Conservation (phyloP, 257 asterid species). For the Solanum pinnatisectum region DNA sequence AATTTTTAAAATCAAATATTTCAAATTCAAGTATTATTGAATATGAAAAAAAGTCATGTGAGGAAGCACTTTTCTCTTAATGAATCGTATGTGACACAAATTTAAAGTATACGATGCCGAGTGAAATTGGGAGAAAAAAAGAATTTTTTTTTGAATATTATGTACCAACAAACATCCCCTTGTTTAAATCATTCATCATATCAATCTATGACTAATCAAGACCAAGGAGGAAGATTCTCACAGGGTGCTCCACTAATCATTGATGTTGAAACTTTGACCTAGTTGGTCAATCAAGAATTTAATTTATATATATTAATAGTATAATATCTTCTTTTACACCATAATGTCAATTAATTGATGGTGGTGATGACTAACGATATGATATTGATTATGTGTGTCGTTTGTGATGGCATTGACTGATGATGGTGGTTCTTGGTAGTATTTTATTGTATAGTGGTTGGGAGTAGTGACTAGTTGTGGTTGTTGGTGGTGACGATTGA, state of each 20-base stretch:
- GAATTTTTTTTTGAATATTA: background rate
- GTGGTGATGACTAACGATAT: background rate
- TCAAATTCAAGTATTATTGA: background rate
- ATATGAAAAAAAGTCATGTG: background rate
- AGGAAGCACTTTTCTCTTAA: background rate
- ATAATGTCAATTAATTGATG: background rate
- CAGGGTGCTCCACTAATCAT: background rate
- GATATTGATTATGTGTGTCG: background rate
- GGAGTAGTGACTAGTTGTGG: background rate
- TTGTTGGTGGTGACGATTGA: background rate
- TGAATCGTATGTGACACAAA: background rate
- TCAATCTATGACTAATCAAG: background rate
- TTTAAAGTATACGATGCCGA: background rate
- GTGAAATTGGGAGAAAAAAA: background rate
- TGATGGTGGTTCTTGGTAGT: background rate
- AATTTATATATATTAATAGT: background rate
- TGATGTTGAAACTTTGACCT: background rate
- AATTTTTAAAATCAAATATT: background rate
- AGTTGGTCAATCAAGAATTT: background rate
- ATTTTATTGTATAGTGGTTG: background rate
- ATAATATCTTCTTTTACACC: background rate
- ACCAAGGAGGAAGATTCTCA: background rate
- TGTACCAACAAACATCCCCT: background rate
- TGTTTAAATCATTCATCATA: background rate
- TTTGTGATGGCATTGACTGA: background rate